phyloP scores from a whole-genome alignment of 306 rosid genomes.

The Calophaca sinica region DNA sequence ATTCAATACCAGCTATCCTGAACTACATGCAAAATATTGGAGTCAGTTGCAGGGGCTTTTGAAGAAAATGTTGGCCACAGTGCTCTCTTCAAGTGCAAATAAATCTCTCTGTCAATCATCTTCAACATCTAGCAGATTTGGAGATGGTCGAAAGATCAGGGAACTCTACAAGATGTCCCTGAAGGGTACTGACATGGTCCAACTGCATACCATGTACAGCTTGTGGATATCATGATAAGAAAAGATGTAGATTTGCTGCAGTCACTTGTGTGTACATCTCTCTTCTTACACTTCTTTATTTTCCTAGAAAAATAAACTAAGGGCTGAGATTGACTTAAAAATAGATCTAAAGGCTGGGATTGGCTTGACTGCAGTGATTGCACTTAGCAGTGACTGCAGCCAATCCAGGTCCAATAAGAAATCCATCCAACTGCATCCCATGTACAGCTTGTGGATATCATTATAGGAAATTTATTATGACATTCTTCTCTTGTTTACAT shows the following conservation, averaged over 20 bases:
- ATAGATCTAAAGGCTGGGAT: too few relatives aligned
- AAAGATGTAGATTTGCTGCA: too few relatives aligned
- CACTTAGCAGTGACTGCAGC: too few relatives aligned
- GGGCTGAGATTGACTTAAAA: too few relatives aligned
- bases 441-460: conserved; percentile 64
- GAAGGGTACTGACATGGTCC: conserved; percentile 61
- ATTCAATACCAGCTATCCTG: conserved; percentile 54
- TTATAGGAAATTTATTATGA: conserved; percentile 35
- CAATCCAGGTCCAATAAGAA: neutral
- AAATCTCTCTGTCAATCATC: conserved; percentile 59
- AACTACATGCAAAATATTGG: conserved; percentile 80
- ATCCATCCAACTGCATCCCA: conserved; percentile 52
- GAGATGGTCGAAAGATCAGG: conserved; percentile 77
- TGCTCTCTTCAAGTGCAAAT: conserved; percentile 60
- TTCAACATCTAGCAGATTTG: conserved; percentile 54
- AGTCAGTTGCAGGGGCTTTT: conserved; percentile 79
- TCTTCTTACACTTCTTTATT: too few relatives aligned
- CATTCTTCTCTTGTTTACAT: conserved; percentile 2
- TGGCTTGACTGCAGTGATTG: too few relatives aligned
- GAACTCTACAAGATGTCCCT: conserved; percentile 86
- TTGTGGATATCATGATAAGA: conserved; percentile 66
- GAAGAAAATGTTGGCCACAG: conserved; percentile 76
- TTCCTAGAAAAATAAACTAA: too few relatives aligned
- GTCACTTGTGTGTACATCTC: too few relatives aligned
- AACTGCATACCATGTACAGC: conserved; percentile 67